Evolutionary conservation across 768 basidiomycete genomes (phyloP), one percentile per base, ranked within the genome.

Genomic region (Mycena belliarum): DNA sequence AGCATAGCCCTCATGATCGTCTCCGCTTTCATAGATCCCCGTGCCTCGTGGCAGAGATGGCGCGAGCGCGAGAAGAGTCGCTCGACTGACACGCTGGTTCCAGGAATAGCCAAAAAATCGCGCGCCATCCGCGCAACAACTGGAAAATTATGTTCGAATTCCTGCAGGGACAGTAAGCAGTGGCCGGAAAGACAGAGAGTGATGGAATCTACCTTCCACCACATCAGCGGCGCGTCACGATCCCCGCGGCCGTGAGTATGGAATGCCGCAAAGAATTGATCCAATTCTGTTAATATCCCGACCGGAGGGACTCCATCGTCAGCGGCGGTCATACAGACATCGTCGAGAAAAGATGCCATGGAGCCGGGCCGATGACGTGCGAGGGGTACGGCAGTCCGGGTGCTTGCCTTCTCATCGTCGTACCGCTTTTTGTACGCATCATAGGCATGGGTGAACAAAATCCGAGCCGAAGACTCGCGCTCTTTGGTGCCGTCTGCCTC

Each of bases 1-100:
- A 65, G 63, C 42, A 69, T 52, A 12, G 63, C 62, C 42, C 55
- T 28, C 16, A 52, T 55, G 37, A 67, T 57, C 1, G 67, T 69
- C 5, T 63, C 53, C 16, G 59, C 61, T 29, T 64, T 60, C 41
- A 69, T 42, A 8, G 41, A 42, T 9, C 12, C 8, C 12, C 41
- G 41, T 4, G 41, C 18, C 23, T 66, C 46, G 15, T 47, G 54
- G 35, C 67, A 65, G 33, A 68, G 50, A 45, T 67, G 65, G 4
- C 64, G 52, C 7, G 64, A 67, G 15, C 51, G 60, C 1, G 68
- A 70, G 45, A 70, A 70, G 14, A 64, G 49, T 3, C 61, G 52
- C 41, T 70, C 68, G 26, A 68, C 65, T 3, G 68, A 65, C 3
- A 69, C 63, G 35, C 63, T 63, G 20, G 66, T 60, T 20, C 52